Evolutionary conservation across 2,329 filamentous ascomycete species (phyloP).

Genomic region (Alternaria burnsii): DNA sequence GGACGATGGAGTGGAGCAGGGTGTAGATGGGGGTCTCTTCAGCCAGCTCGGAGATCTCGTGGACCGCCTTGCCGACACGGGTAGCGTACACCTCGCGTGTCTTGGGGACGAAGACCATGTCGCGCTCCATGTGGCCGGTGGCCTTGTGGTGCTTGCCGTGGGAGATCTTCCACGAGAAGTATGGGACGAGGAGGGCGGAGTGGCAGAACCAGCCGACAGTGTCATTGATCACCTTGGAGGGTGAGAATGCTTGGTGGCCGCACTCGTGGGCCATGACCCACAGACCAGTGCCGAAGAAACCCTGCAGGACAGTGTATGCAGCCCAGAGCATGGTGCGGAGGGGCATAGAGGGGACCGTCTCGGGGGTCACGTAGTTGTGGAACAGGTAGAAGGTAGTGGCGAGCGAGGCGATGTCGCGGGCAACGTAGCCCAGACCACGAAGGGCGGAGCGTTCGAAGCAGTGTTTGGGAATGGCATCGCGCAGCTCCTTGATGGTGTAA

Average conservation of each 20-base stretch:
- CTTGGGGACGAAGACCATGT: slow-evolving; percentile 99
- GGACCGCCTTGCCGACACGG: slow-evolving; percentile 74
- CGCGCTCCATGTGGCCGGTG: slow-evolving; percentile 93
- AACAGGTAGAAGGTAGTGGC: slow-evolving; percentile 83
- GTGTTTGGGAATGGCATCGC: slow-evolving; percentile 96
- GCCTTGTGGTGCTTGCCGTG: slow-evolving; percentile 99
- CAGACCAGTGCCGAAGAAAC: slow-evolving; percentile 89
- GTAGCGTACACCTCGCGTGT: slow-evolving; percentile 83
- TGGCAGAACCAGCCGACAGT: slow-evolving; percentile 91
- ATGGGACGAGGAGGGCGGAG: slow-evolving; percentile 88
- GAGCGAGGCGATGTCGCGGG: slow-evolving; percentile 78
- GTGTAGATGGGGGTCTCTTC: slow-evolving; percentile 95
- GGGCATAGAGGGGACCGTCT: slow-evolving; percentile 75
- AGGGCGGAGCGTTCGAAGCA: slow-evolving; percentile 89
- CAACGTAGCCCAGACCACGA: slow-evolving; percentile 81
- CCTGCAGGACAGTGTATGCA: slow-evolving; percentile 82
- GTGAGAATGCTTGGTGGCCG: slow-evolving; percentile 94
- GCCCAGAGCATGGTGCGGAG: slow-evolving; percentile 72
- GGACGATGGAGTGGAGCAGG: slow-evolving; percentile 74
- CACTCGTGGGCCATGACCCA: slow-evolving; percentile 99
- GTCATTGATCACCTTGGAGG: slow-evolving; percentile 91
- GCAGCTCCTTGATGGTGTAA: slow-evolving; percentile 97
- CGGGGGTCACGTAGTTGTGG: slow-evolving; percentile 88
- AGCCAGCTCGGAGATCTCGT: slow-evolving; percentile 86
- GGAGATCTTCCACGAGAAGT: slow-evolving; percentile 99